Evolutionary conservation across 1,284 basidiomycete species (phyloP).

Genomic region (Xerocomus amazonicus): DNA sequence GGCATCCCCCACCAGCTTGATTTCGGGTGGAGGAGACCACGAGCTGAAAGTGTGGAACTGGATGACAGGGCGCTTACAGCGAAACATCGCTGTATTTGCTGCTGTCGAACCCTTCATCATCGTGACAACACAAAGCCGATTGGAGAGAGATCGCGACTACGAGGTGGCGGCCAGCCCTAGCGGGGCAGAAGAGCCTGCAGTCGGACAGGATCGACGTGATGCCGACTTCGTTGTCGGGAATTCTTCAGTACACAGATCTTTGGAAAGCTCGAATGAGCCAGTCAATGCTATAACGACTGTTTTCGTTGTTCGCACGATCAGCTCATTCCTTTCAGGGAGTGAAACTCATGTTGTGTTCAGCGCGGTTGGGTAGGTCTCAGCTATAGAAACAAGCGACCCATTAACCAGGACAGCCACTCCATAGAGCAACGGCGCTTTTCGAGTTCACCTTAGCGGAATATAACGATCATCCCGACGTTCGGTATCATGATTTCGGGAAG

Average conservation of each 20-base stretch:
- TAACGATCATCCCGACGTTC: slow-evolving; percentile 32
- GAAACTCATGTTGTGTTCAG: slow-evolving; percentile 56
- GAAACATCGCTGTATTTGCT: slow-evolving; percentile 53
- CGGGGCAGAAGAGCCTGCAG: slow-evolving; percentile 3
- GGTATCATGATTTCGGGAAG: slow-evolving; percentile 46
- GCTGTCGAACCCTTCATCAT: slow-evolving; percentile 60
- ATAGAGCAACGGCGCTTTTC: slow-evolving; percentile 68
- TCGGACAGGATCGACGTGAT: too few species aligned
- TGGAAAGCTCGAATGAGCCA: too few species aligned
- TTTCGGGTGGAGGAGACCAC: slow-evolving; percentile 88
- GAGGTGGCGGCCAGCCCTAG: slow-evolving; percentile 26
- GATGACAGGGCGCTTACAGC: slow-evolving; percentile 54
- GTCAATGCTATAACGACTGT: slow-evolving; percentile 43
- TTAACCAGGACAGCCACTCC: slow-evolving; percentile 1
- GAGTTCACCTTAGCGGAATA: slow-evolving; percentile 39
- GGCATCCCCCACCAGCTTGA: slow-evolving; percentile 47
- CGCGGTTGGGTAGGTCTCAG: slow-evolving; percentile 56
- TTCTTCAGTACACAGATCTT: too few species aligned
- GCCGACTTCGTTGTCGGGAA: too few species aligned
- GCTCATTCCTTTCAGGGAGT: slow-evolving; percentile 23
- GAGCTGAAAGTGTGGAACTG: slow-evolving; percentile 80
- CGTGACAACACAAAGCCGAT: slow-evolving; percentile 42
- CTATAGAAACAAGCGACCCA: background rate
- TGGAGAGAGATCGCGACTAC: slow-evolving; percentile 39
- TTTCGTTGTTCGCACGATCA: slow-evolving; percentile 27